A percentile compares a stretch with the other conserved stretches of the same genome.
These are phyloP conservation scores for Pleurotus giganteus DNA, from an alignment of 768 basidiomycete genomes.

Conservation along the genomic window DNA sequence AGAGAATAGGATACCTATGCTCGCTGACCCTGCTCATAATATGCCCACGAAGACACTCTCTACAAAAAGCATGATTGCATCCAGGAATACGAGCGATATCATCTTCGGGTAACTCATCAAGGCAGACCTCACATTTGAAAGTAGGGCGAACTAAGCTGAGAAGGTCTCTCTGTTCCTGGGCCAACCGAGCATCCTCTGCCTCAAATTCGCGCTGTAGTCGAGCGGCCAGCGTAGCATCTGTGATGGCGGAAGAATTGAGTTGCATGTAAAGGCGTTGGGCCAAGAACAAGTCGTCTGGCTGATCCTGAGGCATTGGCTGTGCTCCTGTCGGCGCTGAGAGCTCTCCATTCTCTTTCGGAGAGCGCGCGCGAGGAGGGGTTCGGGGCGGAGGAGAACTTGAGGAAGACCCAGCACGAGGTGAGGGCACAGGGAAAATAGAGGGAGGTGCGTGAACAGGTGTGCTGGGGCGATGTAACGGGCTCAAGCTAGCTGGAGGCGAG, in stretches of 20 bases:
- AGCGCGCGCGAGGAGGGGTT: neutral
- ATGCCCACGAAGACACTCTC: slow-evolving; percentile 39
- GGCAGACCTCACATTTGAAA: slow-evolving; percentile 48
- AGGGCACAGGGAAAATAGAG: neutral
- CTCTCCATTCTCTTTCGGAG: neutral
- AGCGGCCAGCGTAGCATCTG: slow-evolving; percentile 22
- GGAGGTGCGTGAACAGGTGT: neutral
- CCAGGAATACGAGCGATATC: slow-evolving; percentile 33
- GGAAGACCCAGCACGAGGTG: too few species aligned
- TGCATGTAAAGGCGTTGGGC: slow-evolving; percentile 1
- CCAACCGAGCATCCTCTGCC: slow-evolving; percentile 8
- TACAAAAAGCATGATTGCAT: slow-evolving; percentile 46
- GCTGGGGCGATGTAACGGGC: neutral
- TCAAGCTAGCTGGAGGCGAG: neutral
- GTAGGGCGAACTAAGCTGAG: slow-evolving; percentile 21
- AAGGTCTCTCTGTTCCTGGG: neutral
- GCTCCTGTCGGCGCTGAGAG: neutral
- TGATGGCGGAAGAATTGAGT: slow-evolving; percentile 9
- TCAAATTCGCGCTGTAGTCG: slow-evolving; percentile 38
- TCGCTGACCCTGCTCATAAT: slow-evolving; percentile 38
- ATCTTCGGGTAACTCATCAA: slow-evolving; percentile 43
- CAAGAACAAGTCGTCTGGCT: neutral
- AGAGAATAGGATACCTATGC: slow-evolving; percentile 47
- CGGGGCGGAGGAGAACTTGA: neutral
- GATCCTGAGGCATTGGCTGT: neutral